Conservation (phyloP, 2,329 filamentous ascomycete species). For the Aspergillus felis region DNA sequence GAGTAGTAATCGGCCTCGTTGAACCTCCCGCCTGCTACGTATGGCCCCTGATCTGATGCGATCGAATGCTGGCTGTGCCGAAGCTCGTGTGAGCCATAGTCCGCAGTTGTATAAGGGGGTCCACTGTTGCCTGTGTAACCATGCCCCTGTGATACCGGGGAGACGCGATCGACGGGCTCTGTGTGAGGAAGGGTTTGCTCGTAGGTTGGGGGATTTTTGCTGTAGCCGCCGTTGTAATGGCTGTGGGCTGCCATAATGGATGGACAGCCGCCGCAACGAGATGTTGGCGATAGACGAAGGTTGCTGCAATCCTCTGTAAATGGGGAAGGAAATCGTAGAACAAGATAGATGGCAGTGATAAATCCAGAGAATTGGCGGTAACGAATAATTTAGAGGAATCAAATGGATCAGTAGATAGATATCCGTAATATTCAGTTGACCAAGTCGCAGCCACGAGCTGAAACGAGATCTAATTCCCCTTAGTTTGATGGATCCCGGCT, state of each 20-base stretch:
- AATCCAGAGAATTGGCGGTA: not conserved
- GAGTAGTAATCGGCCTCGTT: constrained; percentile 36
- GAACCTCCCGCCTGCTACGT: constrained; percentile 28
- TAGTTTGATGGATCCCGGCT: not conserved
- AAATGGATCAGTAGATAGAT: not conserved
- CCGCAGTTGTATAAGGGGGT: constrained; percentile 38
- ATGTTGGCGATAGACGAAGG: constrained; percentile 4
- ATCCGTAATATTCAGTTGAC: not conserved
- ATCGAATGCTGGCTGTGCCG: constrained; percentile 37
- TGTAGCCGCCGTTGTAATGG: constrained; percentile 55
- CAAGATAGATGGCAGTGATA: not conserved
- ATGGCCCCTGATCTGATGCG: constrained; percentile 30
- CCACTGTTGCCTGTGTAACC: constrained; percentile 18
- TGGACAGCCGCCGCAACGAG: constrained; percentile 3
- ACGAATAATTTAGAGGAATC: not conserved
- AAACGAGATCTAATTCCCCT: not conserved
- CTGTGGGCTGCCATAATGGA: constrained; percentile 60
- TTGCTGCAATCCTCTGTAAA: not conserved
- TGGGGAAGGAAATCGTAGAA: not conserved
- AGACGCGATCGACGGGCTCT: constrained; percentile 35
- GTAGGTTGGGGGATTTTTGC: constrained; percentile 29
- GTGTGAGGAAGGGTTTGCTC: constrained; percentile 33
- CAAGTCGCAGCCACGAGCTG: not conserved
- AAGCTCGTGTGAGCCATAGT: constrained; percentile 38
- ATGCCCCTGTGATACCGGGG: constrained; percentile 9